These are phyloP conservation scores for Dictyostelium capitatum DNA, from an alignment of 78 protist species.

Conservation along the genomic window DNA sequence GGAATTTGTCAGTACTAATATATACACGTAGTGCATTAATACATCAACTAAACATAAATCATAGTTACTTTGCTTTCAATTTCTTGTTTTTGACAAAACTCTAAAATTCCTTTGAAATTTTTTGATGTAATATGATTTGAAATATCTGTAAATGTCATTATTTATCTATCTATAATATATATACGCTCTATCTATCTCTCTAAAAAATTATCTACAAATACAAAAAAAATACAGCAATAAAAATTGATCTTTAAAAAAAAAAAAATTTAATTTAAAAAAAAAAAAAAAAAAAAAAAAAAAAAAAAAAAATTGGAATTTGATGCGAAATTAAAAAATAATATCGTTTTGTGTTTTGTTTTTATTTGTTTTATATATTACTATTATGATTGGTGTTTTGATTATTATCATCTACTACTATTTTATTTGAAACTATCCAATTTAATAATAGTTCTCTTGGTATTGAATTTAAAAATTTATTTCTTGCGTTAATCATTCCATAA, in stretches of 20 bases:
- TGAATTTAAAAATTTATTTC: slow-evolving; percentile 46
- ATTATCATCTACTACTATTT: neutral
- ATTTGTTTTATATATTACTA: neutral
- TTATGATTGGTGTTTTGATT: neutral
- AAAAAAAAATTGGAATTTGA: neutral
- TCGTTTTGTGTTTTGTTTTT: neutral
- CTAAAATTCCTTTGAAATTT: slow-evolving; percentile 1
- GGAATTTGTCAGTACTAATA: no score
- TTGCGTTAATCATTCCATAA: slow-evolving; percentile 23
- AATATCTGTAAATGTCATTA: slow-evolving; percentile 9
- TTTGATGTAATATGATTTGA: neutral
- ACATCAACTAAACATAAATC: neutral
- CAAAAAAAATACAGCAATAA: neutral
- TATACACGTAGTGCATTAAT: no score
- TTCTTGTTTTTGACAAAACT: slow-evolving; percentile 4
- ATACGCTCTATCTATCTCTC: neutral
- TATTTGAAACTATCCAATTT: slow-evolving; percentile 56
- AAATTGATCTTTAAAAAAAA: neutral
- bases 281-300: neutral
- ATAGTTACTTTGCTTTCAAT: neutral
- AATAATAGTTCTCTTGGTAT: slow-evolving; percentile 43
- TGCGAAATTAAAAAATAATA: neutral
- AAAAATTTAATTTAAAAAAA: neutral
- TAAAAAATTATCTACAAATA: neutral
- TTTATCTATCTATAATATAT: neutral